phyloP scores from a whole-genome alignment of 352 stramenopile species.

The Phytophthora aleatoria region DNA sequence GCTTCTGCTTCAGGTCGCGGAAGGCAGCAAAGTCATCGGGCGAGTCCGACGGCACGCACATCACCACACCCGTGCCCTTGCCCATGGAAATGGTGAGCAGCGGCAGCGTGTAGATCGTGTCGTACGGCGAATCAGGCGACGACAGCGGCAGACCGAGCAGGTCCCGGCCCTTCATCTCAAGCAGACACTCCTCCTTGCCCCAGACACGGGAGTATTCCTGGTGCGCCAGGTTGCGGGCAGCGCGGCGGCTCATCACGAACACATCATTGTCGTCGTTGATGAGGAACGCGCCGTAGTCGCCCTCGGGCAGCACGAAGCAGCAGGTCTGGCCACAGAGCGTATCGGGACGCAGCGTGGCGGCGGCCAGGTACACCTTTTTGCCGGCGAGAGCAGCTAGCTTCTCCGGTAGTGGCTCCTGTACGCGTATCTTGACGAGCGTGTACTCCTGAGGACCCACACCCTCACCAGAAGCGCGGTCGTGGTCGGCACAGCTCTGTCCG shows the following conservation, averaged over 20 bases:
- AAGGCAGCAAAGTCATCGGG: constrained; percentile 99
- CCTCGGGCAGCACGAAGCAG: constrained; percentile 99
- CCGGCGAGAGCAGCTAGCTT: constrained; percentile 78
- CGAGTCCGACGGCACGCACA: constrained; percentile 98
- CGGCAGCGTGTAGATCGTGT: constrained; percentile 99
- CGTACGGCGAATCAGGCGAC: constrained; percentile 96
- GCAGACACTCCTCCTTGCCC: constrained; percentile 88
- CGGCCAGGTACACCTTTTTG: constrained; percentile 96
- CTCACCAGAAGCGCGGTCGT: constrained; percentile 98
- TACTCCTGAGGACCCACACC: constrained; percentile 99
- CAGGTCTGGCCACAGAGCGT: constrained; percentile 99
- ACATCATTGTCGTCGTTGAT: constrained; percentile 94
- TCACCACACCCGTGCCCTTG: constrained; percentile 99
- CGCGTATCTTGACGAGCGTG: constrained; percentile 98
- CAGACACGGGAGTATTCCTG: constrained; percentile 92
- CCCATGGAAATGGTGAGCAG: constrained; percentile 99
- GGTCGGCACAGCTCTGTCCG: constrained; percentile 98
- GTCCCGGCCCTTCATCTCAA: constrained; percentile 96
- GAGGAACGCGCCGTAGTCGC: constrained; percentile 98
- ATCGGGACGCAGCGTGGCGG: constrained; percentile 98
- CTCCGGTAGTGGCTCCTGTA: constrained; percentile 81
- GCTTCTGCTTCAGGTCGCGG: constrained; percentile 99
- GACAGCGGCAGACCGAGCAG: constrained; percentile 96
- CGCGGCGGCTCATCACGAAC: constrained; percentile 95
- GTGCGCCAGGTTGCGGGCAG: constrained; percentile 95